A percentile compares a stretch with the other conserved stretches of the same genome.
These are phyloP conservation scores for Clarireedia paspali DNA, from an alignment of 2,329 filamentous ascomycete genomes.

Conservation along the genomic window DNA sequence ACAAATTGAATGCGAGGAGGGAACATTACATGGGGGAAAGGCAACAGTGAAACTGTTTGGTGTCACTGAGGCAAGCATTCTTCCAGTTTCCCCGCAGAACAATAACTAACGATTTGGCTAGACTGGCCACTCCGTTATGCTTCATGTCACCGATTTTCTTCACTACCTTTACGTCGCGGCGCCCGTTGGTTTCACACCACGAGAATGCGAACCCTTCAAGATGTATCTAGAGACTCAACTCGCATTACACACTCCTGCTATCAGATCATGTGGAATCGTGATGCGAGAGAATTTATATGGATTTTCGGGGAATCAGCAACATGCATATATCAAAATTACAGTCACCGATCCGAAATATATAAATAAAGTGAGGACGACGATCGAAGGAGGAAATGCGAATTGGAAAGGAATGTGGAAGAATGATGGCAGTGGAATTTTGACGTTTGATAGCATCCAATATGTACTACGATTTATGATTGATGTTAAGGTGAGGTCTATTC, in stretches of 20 bases:
- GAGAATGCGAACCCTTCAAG: conserved; percentile 73
- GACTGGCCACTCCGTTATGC: conserved; percentile 78
- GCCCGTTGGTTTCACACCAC: conserved; percentile 68
- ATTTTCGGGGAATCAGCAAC: conserved; percentile 88
- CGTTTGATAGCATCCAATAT: conserved; percentile 95
- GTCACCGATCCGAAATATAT: conserved; percentile 86
- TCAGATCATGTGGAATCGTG: conserved; percentile 73
- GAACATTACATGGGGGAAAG: conserved; percentile 67
- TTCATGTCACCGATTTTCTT: conserved; percentile 92
- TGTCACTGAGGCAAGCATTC: conserved; percentile 62
- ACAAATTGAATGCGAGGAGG: conserved; percentile 92
- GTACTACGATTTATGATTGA: conserved; percentile 97
- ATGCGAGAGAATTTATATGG: conserved; percentile 88
- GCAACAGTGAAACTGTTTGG: conserved; percentile 87
- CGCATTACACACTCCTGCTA: conserved; percentile 63
- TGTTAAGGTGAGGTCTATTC: conserved; percentile 54
- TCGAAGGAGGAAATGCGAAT: conserved; percentile 72
- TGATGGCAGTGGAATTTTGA: conserved; percentile 65
- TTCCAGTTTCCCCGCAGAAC: neutral
- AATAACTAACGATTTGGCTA: conserved; percentile 27
- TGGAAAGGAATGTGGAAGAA: conserved; percentile 86
- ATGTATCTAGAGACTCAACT: conserved; percentile 73
- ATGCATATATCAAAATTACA: conserved; percentile 87
- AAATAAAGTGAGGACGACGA: conserved; percentile 61
- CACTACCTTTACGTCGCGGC: conserved; percentile 95